phyloP scores from a whole-genome alignment of 192 early-diverging fungal species.

The Backusella mclennaniae region DNA sequence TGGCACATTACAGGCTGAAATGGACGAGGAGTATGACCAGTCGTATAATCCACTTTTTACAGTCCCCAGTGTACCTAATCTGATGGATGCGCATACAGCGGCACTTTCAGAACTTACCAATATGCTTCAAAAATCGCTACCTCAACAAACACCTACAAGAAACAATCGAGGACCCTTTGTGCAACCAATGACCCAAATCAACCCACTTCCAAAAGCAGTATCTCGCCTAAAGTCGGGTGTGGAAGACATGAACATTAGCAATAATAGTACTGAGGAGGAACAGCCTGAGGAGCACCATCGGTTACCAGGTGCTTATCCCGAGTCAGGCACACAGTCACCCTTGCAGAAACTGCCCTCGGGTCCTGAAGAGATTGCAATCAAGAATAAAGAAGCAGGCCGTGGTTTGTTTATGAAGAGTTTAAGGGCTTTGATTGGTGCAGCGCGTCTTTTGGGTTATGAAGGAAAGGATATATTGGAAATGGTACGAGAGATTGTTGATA shows the following conservation, averaged over 20 bases:
- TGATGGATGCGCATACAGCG: constrained; percentile 31
- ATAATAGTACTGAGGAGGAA: neutral
- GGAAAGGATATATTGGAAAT: constrained; percentile 30
- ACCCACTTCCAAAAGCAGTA: constrained; percentile 29
- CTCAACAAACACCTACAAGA: neutral
- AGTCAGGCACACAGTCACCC: constrained; percentile 16
- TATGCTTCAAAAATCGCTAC: constrained; percentile 32
- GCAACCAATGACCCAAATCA: constrained; percentile 16
- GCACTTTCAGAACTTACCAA: constrained; percentile 31
- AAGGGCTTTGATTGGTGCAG: constrained; percentile 26
- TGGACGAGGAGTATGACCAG: constrained; percentile 41
- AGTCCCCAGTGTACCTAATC: constrained; percentile 39
- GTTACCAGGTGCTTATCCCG: constrained; percentile 35
- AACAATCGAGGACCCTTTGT: neutral
- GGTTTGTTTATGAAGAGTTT: constrained; percentile 30
- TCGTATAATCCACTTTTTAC: constrained; percentile 38
- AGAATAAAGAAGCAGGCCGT: constrained; percentile 12
- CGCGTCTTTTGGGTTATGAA: constrained; percentile 23
- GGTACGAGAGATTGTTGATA: constrained; percentile 28
- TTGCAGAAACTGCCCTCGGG: neutral
- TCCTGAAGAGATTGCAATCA: neutral
- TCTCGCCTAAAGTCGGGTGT: neutral
- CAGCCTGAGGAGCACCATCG: neutral
- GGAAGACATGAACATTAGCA: neutral
- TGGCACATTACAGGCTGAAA: constrained; percentile 25